Percentiles rank a stretch among this genome's conserved stretches.
phyloP scores from a whole-genome alignment of 2,329 filamentous ascomycete species.

The Clarireedia hainanense region DNA sequence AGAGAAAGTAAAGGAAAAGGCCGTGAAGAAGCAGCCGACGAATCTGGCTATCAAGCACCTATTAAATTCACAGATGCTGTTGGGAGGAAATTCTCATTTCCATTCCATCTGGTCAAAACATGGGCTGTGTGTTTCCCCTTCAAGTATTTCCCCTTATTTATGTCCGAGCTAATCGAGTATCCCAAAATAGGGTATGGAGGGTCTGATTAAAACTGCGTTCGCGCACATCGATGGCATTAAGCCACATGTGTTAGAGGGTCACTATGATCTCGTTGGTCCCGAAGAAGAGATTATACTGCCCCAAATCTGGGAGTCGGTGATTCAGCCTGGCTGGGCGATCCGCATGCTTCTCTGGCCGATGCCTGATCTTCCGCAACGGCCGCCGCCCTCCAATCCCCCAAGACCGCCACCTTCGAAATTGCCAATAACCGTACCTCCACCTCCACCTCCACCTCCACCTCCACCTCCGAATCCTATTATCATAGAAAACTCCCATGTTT shows the following conservation, averaged over 20 bases:
- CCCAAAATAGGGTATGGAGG: conserved; percentile 64
- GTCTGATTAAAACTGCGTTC: conserved; percentile 78
- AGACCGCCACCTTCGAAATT: not conserved
- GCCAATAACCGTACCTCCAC: not conserved
- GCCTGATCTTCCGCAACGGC: conserved; percentile 33
- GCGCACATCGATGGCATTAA: conserved; percentile 69
- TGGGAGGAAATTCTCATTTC: conserved; percentile 85
- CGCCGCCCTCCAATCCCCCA: conserved; percentile 3
- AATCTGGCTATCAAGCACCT: not conserved
- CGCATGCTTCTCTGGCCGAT: conserved; percentile 62
- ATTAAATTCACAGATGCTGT: conserved; percentile 81
- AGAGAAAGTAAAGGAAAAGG: not conserved
- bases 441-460: not conserved
- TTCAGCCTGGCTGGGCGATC: conserved; percentile 68
- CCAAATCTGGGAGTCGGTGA: conserved; percentile 70
- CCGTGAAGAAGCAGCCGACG: not conserved
- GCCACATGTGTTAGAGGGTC: conserved; percentile 66
- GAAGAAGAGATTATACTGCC: conserved; percentile 78
- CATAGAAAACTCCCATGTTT: too few relatives aligned
- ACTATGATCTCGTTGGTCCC: conserved; percentile 73
- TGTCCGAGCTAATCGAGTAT: conserved; percentile 13
- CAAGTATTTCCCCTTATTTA: not conserved
- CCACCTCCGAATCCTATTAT: not conserved
- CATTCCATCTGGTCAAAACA: conserved; percentile 74
- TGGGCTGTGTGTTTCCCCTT: conserved; percentile 55